phyloP scores from a whole-genome alignment of 495 filamentous ascomycete species.

The Neurospora sp. region DNA sequence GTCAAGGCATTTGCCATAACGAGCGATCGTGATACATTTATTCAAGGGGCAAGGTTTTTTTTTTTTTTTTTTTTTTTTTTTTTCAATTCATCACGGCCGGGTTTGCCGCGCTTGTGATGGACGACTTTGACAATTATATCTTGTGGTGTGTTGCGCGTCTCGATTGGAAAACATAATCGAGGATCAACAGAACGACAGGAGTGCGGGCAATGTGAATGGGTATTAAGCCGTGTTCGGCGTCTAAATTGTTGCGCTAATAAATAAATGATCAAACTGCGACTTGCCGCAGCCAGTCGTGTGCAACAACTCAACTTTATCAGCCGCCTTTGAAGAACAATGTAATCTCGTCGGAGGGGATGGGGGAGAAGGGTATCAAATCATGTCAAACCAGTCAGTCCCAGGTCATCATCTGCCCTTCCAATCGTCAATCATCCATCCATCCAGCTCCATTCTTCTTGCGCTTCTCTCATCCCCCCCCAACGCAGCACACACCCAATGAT shows the following conservation, averaged over 20 bases:
- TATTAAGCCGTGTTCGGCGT: background rate
- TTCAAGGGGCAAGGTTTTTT: no score
- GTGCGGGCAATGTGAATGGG: background rate
- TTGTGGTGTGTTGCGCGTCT: background rate
- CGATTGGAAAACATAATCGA: background rate
- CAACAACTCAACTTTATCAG: background rate
- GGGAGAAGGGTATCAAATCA: background rate
- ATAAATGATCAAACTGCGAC: background rate
- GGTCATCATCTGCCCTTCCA: background rate
- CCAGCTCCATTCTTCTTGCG: background rate
- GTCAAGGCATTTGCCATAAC: no score
- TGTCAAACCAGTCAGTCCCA: background rate
- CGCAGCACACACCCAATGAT: background rate
- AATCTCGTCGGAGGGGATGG: background rate
- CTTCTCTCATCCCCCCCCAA: background rate
- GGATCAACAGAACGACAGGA: background rate
- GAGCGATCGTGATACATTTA: no score
- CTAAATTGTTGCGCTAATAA: background rate
- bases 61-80: no score
- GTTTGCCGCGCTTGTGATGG: background rate
- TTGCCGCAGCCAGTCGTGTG: background rate
- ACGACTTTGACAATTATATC: background rate
- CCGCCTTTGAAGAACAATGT: background rate
- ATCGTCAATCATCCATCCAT: background rate
- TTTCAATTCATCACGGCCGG: background rate